Evolutionary conservation across 2,329 filamentous ascomycete species (phyloP), one percentile per base, ranked within the genome.

Genomic region (Epichloe gansuensis): DNA sequence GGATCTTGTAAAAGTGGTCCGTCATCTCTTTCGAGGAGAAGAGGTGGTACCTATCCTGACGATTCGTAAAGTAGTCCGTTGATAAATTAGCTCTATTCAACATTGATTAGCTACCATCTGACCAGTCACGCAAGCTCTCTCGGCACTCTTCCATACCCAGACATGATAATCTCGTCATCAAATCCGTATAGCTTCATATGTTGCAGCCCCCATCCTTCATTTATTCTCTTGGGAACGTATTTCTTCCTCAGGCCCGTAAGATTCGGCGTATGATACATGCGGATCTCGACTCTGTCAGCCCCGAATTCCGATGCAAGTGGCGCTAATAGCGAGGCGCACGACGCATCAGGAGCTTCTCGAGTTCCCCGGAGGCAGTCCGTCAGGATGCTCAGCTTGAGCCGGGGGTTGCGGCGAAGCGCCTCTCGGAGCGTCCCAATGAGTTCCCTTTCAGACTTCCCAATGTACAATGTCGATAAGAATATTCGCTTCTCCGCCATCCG

Each of bases 131-230:
- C 27, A 3, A 31, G 27, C 27, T n/a, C 23, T 35, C 11, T 13
- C 6, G 40, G 8, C 35, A 21, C 12, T 1, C 4, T 9, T 23
- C 5, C 21, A 49, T 76, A 88, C 80, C 89, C 90, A 7, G 90
- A 95, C 61, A 98, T 80, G 57, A 98, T 91, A 53, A 98, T 85
- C 66, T 95, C 89, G 62, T 98, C 89, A 61, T 98, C 93, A 23
- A 95, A 74, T 0, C 93, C 93, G 60, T 98, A 98, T 0, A 98
- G 74, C 75, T 98, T 98, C 91, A 98, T 98, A 64, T 98, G 93
- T 65, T 98, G 93, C 55, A 98, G 70, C 1, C 93, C 93, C 93
- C 93, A 98, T 17, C 93, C 93, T 70, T 98, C 93, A 60, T 98
- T 98, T 65, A 98, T 91, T 21, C 93, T 78, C 63, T 81, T 87